phyloP scores from a whole-genome alignment of 306 rosid species.

The Gleditsia sinensis region DNA sequence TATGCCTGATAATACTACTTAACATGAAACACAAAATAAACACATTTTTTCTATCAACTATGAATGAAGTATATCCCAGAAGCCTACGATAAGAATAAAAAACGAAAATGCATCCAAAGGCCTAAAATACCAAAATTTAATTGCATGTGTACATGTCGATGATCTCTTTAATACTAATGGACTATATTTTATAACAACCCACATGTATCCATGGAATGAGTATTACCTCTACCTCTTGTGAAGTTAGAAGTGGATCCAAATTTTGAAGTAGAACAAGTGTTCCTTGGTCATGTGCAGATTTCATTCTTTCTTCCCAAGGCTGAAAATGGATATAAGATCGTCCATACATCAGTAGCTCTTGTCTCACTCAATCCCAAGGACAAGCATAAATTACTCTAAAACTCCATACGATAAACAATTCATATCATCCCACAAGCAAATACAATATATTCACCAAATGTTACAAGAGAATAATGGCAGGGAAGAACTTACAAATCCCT shows the following conservation, averaged over 20 bases:
- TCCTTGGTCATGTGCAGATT: slow-evolving; percentile 65
- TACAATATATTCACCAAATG: background rate
- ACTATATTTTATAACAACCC: background rate
- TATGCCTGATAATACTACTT: background rate
- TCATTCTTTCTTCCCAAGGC: slow-evolving; percentile 85
- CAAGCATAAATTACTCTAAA: background rate
- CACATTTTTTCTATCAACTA: background rate
- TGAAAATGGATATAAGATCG: slow-evolving; percentile 43
- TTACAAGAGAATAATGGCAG: slow-evolving; percentile 16
- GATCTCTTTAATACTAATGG: background rate
- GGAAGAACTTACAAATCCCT: slow-evolving; percentile 69
- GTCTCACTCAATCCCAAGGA: slow-evolving; percentile 2
- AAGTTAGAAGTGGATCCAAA: slow-evolving; percentile 76
- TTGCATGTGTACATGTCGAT: background rate
- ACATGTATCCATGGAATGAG: slow-evolving; percentile 21
- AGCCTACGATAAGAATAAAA: background rate
- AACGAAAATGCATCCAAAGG: background rate
- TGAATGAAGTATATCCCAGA: background rate
- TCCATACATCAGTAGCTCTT: slow-evolving; percentile 19
- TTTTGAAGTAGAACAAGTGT: slow-evolving; percentile 76
- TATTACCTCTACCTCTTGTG: slow-evolving; percentile 81
- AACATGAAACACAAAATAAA: slow-evolving; percentile 3
- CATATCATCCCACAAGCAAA: slow-evolving; percentile 2
- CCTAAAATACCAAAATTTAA: background rate
- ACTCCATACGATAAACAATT: background rate